Percentiles rank a stretch among this genome's conserved stretches.
Conservation (phyloP, 352 stramenopile species). For the Phytophthora pistaciae region DNA sequence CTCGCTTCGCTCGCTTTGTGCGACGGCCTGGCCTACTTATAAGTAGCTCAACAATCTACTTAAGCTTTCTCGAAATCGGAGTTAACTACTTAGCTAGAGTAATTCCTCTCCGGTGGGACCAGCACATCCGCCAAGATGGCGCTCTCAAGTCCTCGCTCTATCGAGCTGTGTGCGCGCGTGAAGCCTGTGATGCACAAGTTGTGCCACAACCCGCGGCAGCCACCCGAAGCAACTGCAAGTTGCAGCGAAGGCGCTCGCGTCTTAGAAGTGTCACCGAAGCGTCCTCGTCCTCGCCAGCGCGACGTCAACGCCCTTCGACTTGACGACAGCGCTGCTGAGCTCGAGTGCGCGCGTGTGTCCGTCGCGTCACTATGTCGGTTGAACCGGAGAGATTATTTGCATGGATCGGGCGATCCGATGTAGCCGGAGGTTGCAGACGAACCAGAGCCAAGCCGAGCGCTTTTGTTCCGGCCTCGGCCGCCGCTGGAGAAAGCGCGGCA, state of each 20-base stretch:
- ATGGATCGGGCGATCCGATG: constrained; percentile 9
- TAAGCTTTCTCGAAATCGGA: too few relatives aligned
- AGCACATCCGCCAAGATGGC: constrained; percentile 3
- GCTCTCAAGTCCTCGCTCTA: not conserved
- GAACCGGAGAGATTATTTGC: constrained; percentile 1
- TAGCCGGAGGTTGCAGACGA: constrained; percentile 21
- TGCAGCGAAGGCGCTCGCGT: not conserved
- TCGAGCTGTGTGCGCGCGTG: not conserved
- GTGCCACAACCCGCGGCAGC: not conserved
- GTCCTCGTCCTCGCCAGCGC: not conserved
- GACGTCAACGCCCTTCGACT: constrained; percentile 19
- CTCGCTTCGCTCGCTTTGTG: too few relatives aligned
- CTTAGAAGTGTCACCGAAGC: not conserved
- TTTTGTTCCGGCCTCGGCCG: constrained; percentile 20
- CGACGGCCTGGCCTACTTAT: too few relatives aligned
- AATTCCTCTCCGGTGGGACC: constrained; percentile 2
- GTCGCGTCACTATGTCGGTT: constrained; percentile 33
- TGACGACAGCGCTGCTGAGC: constrained; percentile 12
- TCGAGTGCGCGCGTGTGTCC: constrained; percentile 16
- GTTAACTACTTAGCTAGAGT: too few relatives aligned
- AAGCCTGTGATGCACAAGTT: not conserved
- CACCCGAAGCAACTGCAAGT: not conserved
- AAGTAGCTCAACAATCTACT: too few relatives aligned
- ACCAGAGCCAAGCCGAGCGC: constrained; percentile 4
- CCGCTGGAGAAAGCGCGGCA: not conserved